Evolutionary conservation across 1,139 yeast genomes (phyloP).

Genomic region (Taphrina deformans): DNA sequence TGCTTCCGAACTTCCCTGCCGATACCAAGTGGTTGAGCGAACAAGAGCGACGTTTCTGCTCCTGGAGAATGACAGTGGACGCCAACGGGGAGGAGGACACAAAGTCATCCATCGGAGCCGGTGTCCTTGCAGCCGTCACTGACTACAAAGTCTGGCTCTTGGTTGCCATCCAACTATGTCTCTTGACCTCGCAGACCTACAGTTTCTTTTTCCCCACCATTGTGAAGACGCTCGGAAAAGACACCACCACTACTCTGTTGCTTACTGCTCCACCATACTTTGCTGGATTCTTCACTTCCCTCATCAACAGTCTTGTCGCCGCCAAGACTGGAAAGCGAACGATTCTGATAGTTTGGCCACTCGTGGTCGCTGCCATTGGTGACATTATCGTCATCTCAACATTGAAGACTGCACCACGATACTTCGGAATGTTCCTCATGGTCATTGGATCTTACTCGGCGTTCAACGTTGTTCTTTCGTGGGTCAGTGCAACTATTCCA

Average conservation of each 20-base stretch:
- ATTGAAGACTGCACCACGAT: slow-evolving; percentile 49
- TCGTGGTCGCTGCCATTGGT: slow-evolving; percentile 45
- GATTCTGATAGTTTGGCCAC: slow-evolving; percentile 45
- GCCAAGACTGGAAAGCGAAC: slow-evolving; percentile 46
- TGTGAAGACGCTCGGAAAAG: slow-evolving; percentile 55
- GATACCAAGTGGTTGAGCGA: slow-evolving; percentile 19
- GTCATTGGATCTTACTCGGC: slow-evolving; percentile 48
- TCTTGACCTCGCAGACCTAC: slow-evolving; percentile 39
- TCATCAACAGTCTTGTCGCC: slow-evolving; percentile 44
- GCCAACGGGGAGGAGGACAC: slow-evolving; percentile 7
- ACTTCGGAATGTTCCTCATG: slow-evolving; percentile 47
- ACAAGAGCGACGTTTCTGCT: slow-evolving; percentile 12
- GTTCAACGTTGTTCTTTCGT: slow-evolving; percentile 48
- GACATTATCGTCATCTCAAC: slow-evolving; percentile 41
- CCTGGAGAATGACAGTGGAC: slow-evolving; percentile 47
- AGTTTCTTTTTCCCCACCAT: slow-evolving; percentile 46
- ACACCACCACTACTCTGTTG: slow-evolving; percentile 53
- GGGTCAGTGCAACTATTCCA: slow-evolving; percentile 49
- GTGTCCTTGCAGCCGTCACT: slow-evolving; percentile 10
- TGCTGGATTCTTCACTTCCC: slow-evolving; percentile 49
- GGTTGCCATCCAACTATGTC: slow-evolving; percentile 18
- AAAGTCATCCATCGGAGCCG: slow-evolving; percentile 8
- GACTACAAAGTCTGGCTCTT: slow-evolving; percentile 23
- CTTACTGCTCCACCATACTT: slow-evolving; percentile 58
- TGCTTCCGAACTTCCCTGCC: slow-evolving; percentile 51